Conservation (phyloP, 331 rosid genomes). For the Spiraea crenata region DNA sequence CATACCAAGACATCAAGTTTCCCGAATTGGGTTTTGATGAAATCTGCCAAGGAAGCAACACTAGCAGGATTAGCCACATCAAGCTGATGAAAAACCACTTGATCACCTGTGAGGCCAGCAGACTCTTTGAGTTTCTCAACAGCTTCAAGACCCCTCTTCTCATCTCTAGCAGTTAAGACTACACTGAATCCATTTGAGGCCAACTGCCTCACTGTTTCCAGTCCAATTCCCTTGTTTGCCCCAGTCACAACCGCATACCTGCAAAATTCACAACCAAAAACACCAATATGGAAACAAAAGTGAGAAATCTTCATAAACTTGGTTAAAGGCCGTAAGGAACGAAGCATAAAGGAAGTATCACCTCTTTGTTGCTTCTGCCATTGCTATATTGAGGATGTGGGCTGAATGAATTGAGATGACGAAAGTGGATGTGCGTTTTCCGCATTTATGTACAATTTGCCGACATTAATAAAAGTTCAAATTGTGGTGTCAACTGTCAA, state of each 20-base stretch:
- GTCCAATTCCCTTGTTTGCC: constrained; percentile 2
- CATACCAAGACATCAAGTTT: constrained; percentile 60
- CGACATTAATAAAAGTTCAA: too few relatives aligned
- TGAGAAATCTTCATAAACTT: not conserved
- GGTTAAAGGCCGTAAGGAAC: not conserved
- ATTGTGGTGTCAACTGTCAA: too few relatives aligned
- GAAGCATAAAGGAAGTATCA: not conserved
- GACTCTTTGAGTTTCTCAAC: constrained; percentile 16
- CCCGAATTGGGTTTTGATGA: constrained; percentile 44
- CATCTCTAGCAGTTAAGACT: constrained; percentile 30
- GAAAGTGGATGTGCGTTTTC: too few relatives aligned
- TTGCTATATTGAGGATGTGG: not conserved
- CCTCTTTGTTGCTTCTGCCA: constrained; percentile 18
- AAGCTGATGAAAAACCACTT: constrained; percentile 56
- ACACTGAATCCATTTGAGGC: constrained; percentile 1
- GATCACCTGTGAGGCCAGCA: constrained; percentile 22
- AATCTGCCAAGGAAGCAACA: constrained; percentile 38
- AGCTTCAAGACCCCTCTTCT: constrained; percentile 28
- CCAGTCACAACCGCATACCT: constrained; percentile 17
- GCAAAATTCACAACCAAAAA: constrained; percentile 4
- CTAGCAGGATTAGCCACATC: constrained; percentile 56
- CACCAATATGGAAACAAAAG: not conserved
- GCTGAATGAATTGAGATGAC: not conserved
- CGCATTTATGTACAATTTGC: too few relatives aligned
- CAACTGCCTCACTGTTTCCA: not conserved